phyloP scores from a whole-genome alignment of 495 filamentous ascomycete species.

The Lasiosphaeria miniovina region DNA sequence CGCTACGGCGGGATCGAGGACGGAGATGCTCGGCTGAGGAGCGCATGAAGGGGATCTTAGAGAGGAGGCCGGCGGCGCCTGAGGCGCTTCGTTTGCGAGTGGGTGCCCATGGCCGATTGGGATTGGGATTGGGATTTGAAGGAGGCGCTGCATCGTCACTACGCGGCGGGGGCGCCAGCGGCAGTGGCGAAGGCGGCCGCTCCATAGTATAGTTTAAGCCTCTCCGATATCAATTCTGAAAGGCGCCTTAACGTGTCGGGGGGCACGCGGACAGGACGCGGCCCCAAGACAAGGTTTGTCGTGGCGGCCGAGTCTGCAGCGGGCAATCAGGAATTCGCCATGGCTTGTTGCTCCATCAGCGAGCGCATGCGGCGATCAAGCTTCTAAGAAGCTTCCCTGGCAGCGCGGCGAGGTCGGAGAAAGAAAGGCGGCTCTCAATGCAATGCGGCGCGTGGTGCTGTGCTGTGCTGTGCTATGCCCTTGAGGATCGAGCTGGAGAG shows the following conservation, averaged over 20 bases:
- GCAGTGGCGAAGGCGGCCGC: not conserved
- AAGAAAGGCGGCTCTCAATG: too few relatives aligned
- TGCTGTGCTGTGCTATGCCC: too few relatives aligned
- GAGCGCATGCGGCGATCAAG: not conserved
- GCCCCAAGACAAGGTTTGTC: slow-evolving; percentile 1
- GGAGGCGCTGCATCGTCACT: slow-evolving; percentile 17
- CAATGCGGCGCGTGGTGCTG: too few relatives aligned
- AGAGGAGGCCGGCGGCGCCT: slow-evolving; percentile 53
- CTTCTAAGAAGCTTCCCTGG: too few relatives aligned
- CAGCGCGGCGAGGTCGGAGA: too few relatives aligned
- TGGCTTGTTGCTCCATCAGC: not conserved
- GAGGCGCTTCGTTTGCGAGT: slow-evolving; percentile 32
- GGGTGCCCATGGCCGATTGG: slow-evolving; percentile 18
- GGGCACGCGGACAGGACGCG: not conserved
- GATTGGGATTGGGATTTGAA: not conserved
- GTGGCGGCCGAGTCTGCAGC: not conserved
- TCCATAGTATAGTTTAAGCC: slow-evolving; percentile 1
- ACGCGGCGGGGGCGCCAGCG: slow-evolving; percentile 2
- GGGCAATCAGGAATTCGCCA: not conserved
- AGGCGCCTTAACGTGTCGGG: not conserved
- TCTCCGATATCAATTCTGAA: not conserved
- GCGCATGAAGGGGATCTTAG: slow-evolving; percentile 62
- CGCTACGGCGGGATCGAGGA: slow-evolving; percentile 40
- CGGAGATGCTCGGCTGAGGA: slow-evolving; percentile 44
- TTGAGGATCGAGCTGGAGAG: too few relatives aligned